Evolutionary conservation across 1,284 basidiomycete genomes (phyloP), one percentile per base, ranked within the genome.

Genomic region (Puccinia horiana): DNA sequence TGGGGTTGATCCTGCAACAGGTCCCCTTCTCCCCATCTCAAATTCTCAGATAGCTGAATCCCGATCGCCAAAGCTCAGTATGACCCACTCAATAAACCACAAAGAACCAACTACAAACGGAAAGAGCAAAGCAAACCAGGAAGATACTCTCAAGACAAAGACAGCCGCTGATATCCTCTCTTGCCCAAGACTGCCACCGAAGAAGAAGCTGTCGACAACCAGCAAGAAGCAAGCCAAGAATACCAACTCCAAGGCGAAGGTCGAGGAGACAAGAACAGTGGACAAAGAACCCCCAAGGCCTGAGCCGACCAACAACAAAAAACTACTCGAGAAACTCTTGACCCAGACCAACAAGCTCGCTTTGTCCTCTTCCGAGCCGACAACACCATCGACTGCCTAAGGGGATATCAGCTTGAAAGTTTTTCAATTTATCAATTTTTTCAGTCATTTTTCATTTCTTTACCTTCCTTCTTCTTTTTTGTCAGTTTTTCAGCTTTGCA

Each of bases 121-220:
- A 20, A 12, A 52, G 12, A 18, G 11, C 18, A 4, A 23, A 9
- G 49, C 11, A 18, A 52, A 4, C 4, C 9, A 61, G 58, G 32
- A 63, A 11, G 32, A 32, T 1, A 63, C 14, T 32, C 14, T 1
- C 14, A 63, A 29, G 29, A 35, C 32, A 14, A 32, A 18, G 35
- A 49, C 42, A 9, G 42, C 69, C 11, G 29, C 69, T 1, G 69
- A 70, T 23, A 70, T 70, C 40, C 42, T 70, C 18, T 47, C 69
- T 20, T n/a, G 69, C 2, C 69, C 69, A 12, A 44, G 69, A 26
- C 69, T 70, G 23, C 69, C 69, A 6, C 42, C 42, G 23, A 70
- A 70, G 69, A 70, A 70, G 69, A 70, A 70, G 35, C 61, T 65
- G 35, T 37, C 61, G n/a, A 32, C 42, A 16, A 26, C 8, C 42